These are phyloP conservation scores for Helicocarpus griseus DNA, from an alignment of 2,329 filamentous ascomycete species.

Conservation along the genomic window DNA sequence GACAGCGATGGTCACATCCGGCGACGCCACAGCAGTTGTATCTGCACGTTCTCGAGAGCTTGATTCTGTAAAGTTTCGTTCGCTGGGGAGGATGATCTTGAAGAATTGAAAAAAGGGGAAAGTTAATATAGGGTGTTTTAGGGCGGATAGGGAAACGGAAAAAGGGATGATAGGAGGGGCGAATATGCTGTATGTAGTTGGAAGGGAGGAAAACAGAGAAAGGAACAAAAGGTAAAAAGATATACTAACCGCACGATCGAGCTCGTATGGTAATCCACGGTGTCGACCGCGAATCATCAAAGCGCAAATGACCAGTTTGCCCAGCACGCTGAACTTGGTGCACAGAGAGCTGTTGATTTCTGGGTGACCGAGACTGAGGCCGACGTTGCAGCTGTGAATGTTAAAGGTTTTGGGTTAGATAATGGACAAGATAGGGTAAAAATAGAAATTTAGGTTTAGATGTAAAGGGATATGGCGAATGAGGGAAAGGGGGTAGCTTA, in stretches of 20 bases:
- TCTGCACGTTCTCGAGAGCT: neutral
- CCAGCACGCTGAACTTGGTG: conserved; percentile 39
- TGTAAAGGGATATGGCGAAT: neutral
- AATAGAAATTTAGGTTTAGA: neutral
- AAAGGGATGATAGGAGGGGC: too few relatives aligned
- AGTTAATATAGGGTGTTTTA: neutral
- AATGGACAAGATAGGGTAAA: neutral
- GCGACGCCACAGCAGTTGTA: neutral
- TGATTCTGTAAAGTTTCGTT: neutral
- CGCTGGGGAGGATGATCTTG: conserved; percentile 3
- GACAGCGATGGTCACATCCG: neutral
- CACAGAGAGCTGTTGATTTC: conserved; percentile 19
- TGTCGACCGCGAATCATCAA: conserved; percentile 48
- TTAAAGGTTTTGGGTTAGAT: conserved; percentile 6
- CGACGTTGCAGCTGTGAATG: conserved; percentile 20
- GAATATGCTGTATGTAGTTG: too few relatives aligned
- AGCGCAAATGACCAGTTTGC: conserved; percentile 45
- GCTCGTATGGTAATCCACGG: conserved; percentile 44
- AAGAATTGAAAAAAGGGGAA: too few relatives aligned
- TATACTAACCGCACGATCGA: conserved; percentile 35
- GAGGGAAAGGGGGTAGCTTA: conserved; percentile 11
- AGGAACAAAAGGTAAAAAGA: neutral
- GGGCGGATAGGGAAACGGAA: neutral
- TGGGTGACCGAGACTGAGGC: conserved; percentile 23
- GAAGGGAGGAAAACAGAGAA: neutral